Conservation (phyloP, 129 eudicot species). For the Escallonia rubra region DNA sequence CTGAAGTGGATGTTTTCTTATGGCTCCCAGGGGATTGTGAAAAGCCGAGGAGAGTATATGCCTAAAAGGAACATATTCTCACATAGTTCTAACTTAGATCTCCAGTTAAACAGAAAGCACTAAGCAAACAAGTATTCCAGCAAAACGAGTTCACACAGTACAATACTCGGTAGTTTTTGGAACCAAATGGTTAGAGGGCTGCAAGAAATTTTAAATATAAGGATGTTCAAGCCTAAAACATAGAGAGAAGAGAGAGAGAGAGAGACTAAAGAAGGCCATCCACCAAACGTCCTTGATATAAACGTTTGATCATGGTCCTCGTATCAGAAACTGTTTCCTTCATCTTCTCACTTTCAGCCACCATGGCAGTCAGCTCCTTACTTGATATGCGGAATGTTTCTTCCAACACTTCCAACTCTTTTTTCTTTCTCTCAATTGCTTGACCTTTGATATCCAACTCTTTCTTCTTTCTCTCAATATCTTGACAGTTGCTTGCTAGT, state of each 20-base stretch:
- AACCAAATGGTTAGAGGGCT: background rate
- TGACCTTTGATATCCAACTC: background rate
- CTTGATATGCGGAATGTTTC: background rate
- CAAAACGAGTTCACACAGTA: background rate
- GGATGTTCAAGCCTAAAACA: background rate
- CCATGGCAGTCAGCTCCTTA: background rate
- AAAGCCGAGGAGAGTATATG: no score
- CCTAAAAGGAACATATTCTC: no score
- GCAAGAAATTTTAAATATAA: background rate
- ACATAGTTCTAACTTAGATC: no score
- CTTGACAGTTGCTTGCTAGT: background rate
- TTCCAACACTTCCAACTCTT: slow-evolving; percentile 5
- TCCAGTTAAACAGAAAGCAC: no score
- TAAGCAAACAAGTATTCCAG: background rate
- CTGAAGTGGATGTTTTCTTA: no score
- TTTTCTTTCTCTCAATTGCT: background rate
- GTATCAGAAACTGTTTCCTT: background rate
- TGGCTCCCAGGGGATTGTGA: no score
- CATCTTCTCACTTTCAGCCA: slow-evolving; percentile 1
- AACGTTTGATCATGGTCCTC: slow-evolving; percentile 4
- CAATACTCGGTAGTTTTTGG: background rate
- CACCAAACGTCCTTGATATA: background rate
- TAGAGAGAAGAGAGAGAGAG: background rate
- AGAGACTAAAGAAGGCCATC: slow-evolving; percentile 8
- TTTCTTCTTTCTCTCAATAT: background rate